Conservation (phyloP, 352 stramenopile genomes). For the Globisporangium rhizosaccharum region DNA sequence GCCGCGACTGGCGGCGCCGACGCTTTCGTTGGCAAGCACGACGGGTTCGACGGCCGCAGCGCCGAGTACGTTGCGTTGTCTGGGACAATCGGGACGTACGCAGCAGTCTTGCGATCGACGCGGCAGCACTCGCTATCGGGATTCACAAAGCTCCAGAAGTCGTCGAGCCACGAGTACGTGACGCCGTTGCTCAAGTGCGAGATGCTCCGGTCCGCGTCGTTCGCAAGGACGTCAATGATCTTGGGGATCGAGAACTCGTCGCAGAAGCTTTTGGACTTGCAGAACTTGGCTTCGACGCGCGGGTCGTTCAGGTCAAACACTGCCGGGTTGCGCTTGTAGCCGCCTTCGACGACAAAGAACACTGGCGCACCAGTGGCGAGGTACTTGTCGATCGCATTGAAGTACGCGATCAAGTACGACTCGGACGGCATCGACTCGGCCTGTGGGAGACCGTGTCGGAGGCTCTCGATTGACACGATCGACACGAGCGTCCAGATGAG, state of each 20-base stretch:
- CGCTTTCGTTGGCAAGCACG: conserved; percentile 35
- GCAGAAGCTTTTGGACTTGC: conserved; percentile 56
- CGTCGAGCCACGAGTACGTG: conserved; percentile 68
- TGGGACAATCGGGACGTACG: conserved; percentile 36
- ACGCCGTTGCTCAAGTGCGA: conserved; percentile 44
- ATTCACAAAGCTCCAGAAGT: conserved; percentile 67
- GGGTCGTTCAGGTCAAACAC: conserved; percentile 30
- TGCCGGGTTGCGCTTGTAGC: conserved; percentile 44
- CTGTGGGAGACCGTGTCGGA: conserved; percentile 50
- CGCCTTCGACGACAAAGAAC: conserved; percentile 70
- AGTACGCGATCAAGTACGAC: conserved; percentile 59
- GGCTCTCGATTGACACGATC: conserved; percentile 41
- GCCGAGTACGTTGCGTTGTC: conserved; percentile 29
- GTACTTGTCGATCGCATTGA: conserved; percentile 40
- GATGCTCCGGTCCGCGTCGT: conserved; percentile 24
- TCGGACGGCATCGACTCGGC: conserved; percentile 45
- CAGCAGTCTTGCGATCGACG: conserved; percentile 26
- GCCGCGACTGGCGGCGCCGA: conserved; percentile 30
- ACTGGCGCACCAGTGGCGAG: conserved; percentile 38
- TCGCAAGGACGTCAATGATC: conserved; percentile 42
- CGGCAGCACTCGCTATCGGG: conserved; percentile 63
- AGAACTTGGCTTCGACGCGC: conserved; percentile 39
- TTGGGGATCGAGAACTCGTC: conserved; percentile 49
- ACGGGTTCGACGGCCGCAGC: conserved; percentile 14
- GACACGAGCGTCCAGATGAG: conserved; percentile 36